Base-by-base conservation (phyloP, 1,284 basidiomycete species). In the Ganoderma resinaceum region DNA sequence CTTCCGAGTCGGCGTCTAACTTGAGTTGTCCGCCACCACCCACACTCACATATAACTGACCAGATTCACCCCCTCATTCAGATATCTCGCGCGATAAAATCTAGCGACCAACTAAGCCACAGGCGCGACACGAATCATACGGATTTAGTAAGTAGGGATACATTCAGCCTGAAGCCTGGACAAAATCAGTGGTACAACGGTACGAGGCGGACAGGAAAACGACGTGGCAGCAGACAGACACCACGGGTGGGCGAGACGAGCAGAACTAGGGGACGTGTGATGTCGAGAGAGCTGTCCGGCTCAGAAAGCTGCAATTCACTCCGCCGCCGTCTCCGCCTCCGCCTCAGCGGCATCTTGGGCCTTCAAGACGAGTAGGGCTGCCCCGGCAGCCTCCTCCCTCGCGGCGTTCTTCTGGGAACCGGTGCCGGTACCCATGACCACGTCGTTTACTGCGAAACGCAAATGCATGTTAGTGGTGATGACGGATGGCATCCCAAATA, bases 361-460 rank as follows among this genome's bases (percentile, higher is more conserved):
- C 43, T 33, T 76, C 65, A 87, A 72, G 65, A 71, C 79, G 67
- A 70, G 73, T 63, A 89, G 77, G 46, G 89, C 85, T 52, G 78
- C 72, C n/a, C 80, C 79, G 2, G 91, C 88, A 3, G 91, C 89
- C 4, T 75, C 78, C 71, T 89, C 83, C 73, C 83, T 85, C 12
- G 90, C 85, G 33, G 83, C 74, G 71, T 86, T 82, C 74, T 89
- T 91, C 62, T 82, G 82, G 3, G 80, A 70, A 6, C 85, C 89
- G 26, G 78, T 82, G 12, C 86, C 87, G 31, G 76, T 81, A 20
- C 83, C 85, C 43, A 82, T 76, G 62, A 76, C 78, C 64, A 80
- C 67, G 1, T 84, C 85, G 55, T 84, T 78, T 66, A 89, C 89
- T 89, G 61, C 66, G 23, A 65, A 52, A 58, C 9, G n/a, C 58